phyloP scores from a whole-genome alignment of 371 early-diverging fungal genomes.

The Zancudomyces culisetae region DNA sequence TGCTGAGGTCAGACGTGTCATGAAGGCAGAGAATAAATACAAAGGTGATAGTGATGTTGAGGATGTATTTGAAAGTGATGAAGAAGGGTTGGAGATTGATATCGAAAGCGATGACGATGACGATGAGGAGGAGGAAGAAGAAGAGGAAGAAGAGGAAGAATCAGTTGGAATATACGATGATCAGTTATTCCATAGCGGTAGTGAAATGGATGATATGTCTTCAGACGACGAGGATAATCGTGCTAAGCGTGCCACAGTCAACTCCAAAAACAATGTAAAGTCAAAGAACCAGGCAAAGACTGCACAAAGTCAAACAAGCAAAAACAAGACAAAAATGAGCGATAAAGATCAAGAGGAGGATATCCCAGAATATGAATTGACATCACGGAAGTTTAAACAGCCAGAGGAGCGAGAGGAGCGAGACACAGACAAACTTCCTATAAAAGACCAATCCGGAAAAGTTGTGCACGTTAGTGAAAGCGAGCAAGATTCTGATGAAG shows the following conservation, averaged over 20 bases:
- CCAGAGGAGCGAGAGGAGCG: slow-evolving; percentile 5
- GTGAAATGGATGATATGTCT: background rate
- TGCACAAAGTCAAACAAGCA: slow-evolving; percentile 13
- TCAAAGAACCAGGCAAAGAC: background rate
- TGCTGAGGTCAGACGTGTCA: slow-evolving; percentile 10
- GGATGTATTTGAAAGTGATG: background rate
- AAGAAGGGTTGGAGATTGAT: background rate
- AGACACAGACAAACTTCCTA: slow-evolving; percentile 12
- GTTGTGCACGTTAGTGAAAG: slow-evolving; percentile 9
- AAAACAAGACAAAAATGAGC: slow-evolving; percentile 13
- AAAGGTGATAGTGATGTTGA: background rate
- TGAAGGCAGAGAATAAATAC: slow-evolving; percentile 3
- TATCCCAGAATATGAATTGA: slow-evolving; percentile 15
- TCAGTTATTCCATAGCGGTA: background rate
- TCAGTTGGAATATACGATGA: background rate
- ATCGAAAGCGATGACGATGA: background rate
- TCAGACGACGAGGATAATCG: background rate
- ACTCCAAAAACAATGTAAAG: background rate
- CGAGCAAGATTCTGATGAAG: slow-evolving; percentile 11
- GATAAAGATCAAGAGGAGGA: slow-evolving; percentile 13
- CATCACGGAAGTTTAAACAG: slow-evolving; percentile 7
- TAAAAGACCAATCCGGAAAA: slow-evolving; percentile 16
- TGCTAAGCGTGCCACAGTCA: background rate
- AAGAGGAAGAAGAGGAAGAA: background rate
- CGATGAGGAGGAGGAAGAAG: background rate